Percentiles rank a stretch among this genome's conserved stretches.
Evolutionary conservation across 2,329 filamentous ascomycete species (phyloP).

Genomic region (Pezizomycotina sp.): DNA sequence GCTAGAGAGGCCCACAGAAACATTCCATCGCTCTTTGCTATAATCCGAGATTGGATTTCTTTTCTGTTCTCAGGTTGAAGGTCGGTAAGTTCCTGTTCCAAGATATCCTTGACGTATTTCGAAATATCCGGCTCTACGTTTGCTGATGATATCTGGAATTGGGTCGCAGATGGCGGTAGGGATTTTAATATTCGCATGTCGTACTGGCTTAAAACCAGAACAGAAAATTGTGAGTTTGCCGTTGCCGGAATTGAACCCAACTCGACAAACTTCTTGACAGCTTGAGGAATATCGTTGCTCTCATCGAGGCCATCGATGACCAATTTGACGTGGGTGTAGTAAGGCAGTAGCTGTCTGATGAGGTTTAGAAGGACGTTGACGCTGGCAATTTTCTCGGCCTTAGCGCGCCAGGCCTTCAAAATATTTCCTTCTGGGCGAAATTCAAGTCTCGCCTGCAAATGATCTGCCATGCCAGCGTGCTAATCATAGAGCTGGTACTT

Average conservation of each 20-base stretch:
- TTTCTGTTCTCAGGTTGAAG: no score
- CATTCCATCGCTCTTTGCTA: conserved; percentile 3
- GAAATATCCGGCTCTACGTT: background rate
- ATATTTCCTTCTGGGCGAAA: background rate
- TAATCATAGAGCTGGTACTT: conserved; percentile 1
- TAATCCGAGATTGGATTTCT: background rate
- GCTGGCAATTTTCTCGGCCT: no score
- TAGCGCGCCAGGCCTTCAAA: background rate
- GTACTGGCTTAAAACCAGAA: conserved; percentile 2
- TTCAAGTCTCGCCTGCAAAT: conserved; percentile 2
- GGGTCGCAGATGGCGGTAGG: background rate
- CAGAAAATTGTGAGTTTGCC: background rate
- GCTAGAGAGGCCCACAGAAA: conserved; percentile 5
- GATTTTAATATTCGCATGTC: background rate
- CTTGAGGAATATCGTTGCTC: no score
- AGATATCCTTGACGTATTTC: no score
- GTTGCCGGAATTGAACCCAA: background rate
- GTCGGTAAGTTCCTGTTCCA: no score
- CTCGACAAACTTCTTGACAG: background rate
- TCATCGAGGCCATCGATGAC: conserved; percentile 25
- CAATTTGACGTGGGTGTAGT: conserved; percentile 1
- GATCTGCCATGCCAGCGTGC: conserved; percentile 4
- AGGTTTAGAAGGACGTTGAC: background rate
- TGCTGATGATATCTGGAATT: background rate
- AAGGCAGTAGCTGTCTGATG: background rate